phyloP scores from a whole-genome alignment of 768 basidiomycete genomes.

The Amanita exitialis region DNA sequence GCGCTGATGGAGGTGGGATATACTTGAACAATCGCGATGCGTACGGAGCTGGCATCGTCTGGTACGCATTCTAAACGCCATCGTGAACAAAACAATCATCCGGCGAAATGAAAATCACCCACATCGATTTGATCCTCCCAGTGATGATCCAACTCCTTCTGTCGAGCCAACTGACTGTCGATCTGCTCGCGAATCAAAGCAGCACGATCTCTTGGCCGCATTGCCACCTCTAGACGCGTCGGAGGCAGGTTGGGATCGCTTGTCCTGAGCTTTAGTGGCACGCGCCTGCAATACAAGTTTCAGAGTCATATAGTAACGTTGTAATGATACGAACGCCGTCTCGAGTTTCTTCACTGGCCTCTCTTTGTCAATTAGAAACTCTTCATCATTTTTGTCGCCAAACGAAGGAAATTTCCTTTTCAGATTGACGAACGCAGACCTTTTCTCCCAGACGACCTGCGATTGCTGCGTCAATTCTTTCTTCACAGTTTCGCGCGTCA shows the following conservation, averaged over 20 bases:
- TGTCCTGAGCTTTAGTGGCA: conserved; percentile 45
- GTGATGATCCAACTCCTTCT: conserved; percentile 65
- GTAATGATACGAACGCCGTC: conserved; percentile 17
- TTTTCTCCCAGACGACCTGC: conserved; percentile 71
- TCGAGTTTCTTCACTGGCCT: conserved; percentile 51
- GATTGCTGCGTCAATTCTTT: conserved; percentile 49
- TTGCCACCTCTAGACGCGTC: conserved; percentile 35
- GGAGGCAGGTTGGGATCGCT: conserved; percentile 30
- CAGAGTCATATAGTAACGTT: not conserved
- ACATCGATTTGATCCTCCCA: conserved; percentile 90
- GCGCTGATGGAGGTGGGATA: conserved; percentile 31
- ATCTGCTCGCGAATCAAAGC: conserved; percentile 49
- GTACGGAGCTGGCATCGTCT: conserved; percentile 47
- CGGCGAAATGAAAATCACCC: conserved; percentile 13
- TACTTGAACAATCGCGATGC: conserved; percentile 61
- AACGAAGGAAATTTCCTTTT: conserved; percentile 65
- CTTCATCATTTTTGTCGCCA: conserved; percentile 59
- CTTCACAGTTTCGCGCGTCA: conserved; percentile 71
- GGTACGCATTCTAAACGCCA: conserved; percentile 52
- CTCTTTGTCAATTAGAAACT: conserved; percentile 65
- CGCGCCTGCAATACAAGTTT: conserved; percentile 22
- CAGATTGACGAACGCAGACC: conserved; percentile 54
- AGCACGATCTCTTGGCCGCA: conserved; percentile 60
- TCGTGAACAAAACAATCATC: not conserved
- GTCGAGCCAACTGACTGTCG: conserved; percentile 47